Conservation (phyloP, 768 basidiomycete species). For the Mycena rebaudengoi region DNA sequence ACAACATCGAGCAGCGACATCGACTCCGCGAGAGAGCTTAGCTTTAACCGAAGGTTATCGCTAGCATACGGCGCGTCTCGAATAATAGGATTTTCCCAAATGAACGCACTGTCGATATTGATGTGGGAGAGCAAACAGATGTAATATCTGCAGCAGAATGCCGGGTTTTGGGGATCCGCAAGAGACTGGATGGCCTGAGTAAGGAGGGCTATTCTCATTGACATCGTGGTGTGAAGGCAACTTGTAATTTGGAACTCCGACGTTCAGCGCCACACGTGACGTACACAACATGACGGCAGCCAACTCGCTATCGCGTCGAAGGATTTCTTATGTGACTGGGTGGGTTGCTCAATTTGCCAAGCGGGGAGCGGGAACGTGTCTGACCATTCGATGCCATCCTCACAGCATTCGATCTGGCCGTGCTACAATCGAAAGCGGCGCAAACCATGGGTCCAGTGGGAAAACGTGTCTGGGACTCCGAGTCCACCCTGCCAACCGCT, state of each 20-base stretch:
- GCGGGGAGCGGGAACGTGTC: too few species aligned
- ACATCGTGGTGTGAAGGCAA: neutral
- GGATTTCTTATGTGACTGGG: too few species aligned
- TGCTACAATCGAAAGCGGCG: too few species aligned
- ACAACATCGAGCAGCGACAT: slow-evolving; percentile 6
- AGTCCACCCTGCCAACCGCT: too few species aligned
- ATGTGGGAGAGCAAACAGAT: slow-evolving; percentile 14
- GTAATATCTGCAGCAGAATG: slow-evolving; percentile 22
- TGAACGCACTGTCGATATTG: neutral
- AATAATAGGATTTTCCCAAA: slow-evolving; percentile 20
- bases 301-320: too few species aligned
- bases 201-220: slow-evolving; percentile 1
- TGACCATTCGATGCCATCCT: too few species aligned
- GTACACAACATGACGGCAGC: too few species aligned
- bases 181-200: slow-evolving; percentile 16
- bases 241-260: neutral
- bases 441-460: too few species aligned
- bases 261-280: too few species aligned
- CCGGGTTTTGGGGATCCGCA: slow-evolving; percentile 3
- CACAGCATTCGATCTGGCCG: too few species aligned
- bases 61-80: slow-evolving; percentile 14
- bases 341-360: too few species aligned
- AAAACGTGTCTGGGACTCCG: too few species aligned
- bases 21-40: neutral
- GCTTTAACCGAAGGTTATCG: neutral